Evolutionary conservation across 805 yeast genomes (phyloP).

Genomic region (Yamadazyma sp.): DNA sequence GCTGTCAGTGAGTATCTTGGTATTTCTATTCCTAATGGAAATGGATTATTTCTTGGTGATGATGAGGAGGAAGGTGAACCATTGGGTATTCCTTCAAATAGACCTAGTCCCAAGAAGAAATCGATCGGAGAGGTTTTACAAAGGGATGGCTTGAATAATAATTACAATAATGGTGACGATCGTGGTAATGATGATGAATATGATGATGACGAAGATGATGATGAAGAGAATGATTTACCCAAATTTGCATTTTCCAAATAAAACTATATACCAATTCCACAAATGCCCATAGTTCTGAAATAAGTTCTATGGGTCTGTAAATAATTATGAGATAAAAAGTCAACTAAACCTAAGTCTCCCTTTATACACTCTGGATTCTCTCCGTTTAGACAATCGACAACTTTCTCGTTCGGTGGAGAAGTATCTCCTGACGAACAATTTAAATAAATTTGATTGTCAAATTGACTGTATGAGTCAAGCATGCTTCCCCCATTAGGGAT

Average conservation of each 20-base stretch:
- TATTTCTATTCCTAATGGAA: not conserved
- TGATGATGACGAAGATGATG: slow-evolving; percentile 24
- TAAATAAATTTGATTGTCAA: slow-evolving; percentile 36
- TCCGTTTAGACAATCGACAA: slow-evolving; percentile 31
- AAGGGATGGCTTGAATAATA: slow-evolving; percentile 2
- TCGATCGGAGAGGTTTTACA: too few species aligned
- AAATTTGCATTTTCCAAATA: slow-evolving; percentile 27
- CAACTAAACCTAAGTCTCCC: slow-evolving; percentile 22
- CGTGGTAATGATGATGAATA: slow-evolving; percentile 1
- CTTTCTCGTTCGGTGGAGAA: slow-evolving; percentile 24
- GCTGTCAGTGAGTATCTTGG: slow-evolving; percentile 1
- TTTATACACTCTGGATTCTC: slow-evolving; percentile 27
- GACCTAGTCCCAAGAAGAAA: slow-evolving; percentile 2
- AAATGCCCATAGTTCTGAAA: slow-evolving; percentile 34
- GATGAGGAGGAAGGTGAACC: slow-evolving; percentile 10
- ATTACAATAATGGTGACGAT: too few species aligned
- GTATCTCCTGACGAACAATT: slow-evolving; percentile 25
- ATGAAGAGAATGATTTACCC: slow-evolving; percentile 30
- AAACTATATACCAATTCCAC: slow-evolving; percentile 23
- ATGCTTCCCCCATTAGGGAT: slow-evolving; percentile 24
- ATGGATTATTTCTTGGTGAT: slow-evolving; percentile 12
- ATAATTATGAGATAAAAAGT: slow-evolving; percentile 16
- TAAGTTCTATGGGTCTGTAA: slow-evolving; percentile 35
- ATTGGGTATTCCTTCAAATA: slow-evolving; percentile 5
- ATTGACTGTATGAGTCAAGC: slow-evolving; percentile 26